Evolutionary conservation across 2,329 filamentous ascomycete species (phyloP).

Genomic region (Alternaria triticina): DNA sequence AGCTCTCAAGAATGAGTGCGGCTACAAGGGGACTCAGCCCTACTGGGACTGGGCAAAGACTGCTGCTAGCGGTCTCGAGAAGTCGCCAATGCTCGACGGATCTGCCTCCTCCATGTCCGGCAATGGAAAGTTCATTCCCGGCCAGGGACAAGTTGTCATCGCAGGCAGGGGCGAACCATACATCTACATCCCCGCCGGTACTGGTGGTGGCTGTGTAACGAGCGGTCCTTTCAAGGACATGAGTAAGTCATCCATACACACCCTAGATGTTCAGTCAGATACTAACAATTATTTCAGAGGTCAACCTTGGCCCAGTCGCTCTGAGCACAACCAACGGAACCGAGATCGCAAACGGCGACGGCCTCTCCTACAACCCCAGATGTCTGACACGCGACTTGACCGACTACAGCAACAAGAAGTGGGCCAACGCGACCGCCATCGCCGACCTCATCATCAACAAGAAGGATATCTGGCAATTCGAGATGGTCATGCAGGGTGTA

Average conservation of each 20-base stretch:
- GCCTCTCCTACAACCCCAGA: conserved; percentile 23
- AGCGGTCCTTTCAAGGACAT: conserved; percentile 59
- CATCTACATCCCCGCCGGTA: conserved; percentile 54
- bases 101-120: conserved; percentile 55
- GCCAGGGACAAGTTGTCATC: conserved; percentile 35
- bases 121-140: conserved; percentile 51
- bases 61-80: conserved; percentile 50
- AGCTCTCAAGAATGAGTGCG: conserved; percentile 51
- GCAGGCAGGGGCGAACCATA: conserved; percentile 23
- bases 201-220: conserved; percentile 62
- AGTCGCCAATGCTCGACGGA: conserved; percentile 63
- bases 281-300: neutral
- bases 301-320: conserved; percentile 25
- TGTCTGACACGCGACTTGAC: conserved; percentile 39
- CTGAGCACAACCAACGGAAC: conserved; percentile 20
- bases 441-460: conserved; percentile 31
- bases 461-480: conserved; percentile 35
- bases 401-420: conserved; percentile 28
- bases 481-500: conserved; percentile 40
- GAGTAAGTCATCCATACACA: neutral
- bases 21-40: conserved; percentile 50
- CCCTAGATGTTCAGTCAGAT: neutral
- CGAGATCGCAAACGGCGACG: conserved; percentile 35
- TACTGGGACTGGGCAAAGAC: conserved; percentile 63
- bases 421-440: conserved; percentile 28